phyloP scores from a whole-genome alignment of 2,329 filamentous ascomycete genomes.

The Penicillium sp. region DNA sequence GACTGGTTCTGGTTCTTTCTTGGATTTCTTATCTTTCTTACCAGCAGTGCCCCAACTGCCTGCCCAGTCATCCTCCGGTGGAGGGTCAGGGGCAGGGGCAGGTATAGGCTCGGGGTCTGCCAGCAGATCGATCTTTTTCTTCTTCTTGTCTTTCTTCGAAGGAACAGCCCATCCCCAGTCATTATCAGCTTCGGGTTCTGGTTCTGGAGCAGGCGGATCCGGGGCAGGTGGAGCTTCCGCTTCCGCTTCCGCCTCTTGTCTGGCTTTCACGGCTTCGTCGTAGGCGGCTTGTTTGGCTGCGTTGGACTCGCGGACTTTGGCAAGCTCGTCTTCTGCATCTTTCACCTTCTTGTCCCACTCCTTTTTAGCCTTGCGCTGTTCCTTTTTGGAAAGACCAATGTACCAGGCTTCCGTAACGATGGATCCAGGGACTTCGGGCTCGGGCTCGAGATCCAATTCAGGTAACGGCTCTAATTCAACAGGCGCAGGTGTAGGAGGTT shows the following conservation, averaged over 20 bases:
- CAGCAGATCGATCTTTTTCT: slow-evolving; percentile 37
- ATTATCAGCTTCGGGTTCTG: slow-evolving; percentile 29
- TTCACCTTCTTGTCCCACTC: slow-evolving; percentile 36
- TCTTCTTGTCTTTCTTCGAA: slow-evolving; percentile 43
- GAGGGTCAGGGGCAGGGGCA: slow-evolving; percentile 33
- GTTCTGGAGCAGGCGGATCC: slow-evolving; percentile 16
- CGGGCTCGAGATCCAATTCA: slow-evolving; percentile 30
- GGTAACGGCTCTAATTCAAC: slow-evolving; percentile 23
- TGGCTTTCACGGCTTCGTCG: slow-evolving; percentile 32
- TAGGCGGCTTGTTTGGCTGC: slow-evolving; percentile 23
- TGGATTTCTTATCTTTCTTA: slow-evolving; percentile 52
- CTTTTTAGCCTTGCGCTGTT: slow-evolving; percentile 41
- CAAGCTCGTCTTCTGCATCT: slow-evolving; percentile 21
- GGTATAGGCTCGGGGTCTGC: slow-evolving; percentile 39
- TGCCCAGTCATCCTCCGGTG: slow-evolving; percentile 46
- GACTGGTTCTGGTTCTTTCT: slow-evolving; percentile 36
- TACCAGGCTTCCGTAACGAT: slow-evolving; percentile 43
- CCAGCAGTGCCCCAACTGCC: slow-evolving; percentile 37
- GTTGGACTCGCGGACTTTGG: slow-evolving; percentile 28
- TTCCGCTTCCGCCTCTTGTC: slow-evolving; percentile 29
- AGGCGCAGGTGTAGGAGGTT: slow-evolving; percentile 15
- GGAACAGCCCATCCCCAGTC: slow-evolving; percentile 39
- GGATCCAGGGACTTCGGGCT: slow-evolving; percentile 34
- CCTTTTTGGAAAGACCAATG: slow-evolving; percentile 36
- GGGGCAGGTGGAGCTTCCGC: slow-evolving; percentile 24